phyloP scores from a whole-genome alignment of 768 basidiomycete genomes.

The Lactifluus subvellereus region DNA sequence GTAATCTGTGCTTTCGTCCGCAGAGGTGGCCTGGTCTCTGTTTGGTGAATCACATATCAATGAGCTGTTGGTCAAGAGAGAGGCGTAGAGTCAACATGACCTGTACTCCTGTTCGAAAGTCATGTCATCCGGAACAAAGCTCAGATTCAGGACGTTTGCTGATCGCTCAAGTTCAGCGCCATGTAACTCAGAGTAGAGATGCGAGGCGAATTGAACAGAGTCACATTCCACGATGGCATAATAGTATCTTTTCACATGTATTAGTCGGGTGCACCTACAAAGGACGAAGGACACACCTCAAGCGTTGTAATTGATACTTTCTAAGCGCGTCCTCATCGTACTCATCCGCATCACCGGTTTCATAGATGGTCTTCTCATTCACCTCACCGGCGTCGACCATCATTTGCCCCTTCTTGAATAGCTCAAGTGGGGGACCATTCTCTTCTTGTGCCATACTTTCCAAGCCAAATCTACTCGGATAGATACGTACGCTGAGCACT shows the following conservation, averaged over 20 bases:
- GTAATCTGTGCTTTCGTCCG: constrained; percentile 52
- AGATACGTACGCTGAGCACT: constrained; percentile 73
- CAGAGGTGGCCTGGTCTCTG: constrained; percentile 76
- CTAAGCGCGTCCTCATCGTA: constrained; percentile 85
- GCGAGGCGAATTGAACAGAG: constrained; percentile 63
- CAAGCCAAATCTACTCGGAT: constrained; percentile 92
- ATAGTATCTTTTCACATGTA: constrained; percentile 60
- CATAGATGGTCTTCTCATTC: constrained; percentile 57
- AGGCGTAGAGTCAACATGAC: constrained; percentile 35
- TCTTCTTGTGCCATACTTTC: constrained; percentile 83
- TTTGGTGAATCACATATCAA: neutral
- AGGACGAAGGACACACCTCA: constrained; percentile 53
- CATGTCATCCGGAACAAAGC: constrained; percentile 90
- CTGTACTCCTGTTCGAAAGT: constrained; percentile 70
- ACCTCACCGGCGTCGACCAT: constrained; percentile 47
- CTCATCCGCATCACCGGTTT: constrained; percentile 65
- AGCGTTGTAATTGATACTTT: constrained; percentile 86
- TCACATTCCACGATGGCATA: constrained; percentile 94
- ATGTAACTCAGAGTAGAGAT: constrained; percentile 81
- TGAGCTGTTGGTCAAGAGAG: neutral
- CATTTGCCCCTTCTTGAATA: constrained; percentile 58
- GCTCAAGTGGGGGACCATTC: constrained; percentile 76
- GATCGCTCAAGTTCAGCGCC: constrained; percentile 95
- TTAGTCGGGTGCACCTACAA: constrained; percentile 2
- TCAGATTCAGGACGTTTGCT: constrained; percentile 92